Conservation (phyloP, 768 basidiomycete genomes). For the Termitomyces heimii region DNA sequence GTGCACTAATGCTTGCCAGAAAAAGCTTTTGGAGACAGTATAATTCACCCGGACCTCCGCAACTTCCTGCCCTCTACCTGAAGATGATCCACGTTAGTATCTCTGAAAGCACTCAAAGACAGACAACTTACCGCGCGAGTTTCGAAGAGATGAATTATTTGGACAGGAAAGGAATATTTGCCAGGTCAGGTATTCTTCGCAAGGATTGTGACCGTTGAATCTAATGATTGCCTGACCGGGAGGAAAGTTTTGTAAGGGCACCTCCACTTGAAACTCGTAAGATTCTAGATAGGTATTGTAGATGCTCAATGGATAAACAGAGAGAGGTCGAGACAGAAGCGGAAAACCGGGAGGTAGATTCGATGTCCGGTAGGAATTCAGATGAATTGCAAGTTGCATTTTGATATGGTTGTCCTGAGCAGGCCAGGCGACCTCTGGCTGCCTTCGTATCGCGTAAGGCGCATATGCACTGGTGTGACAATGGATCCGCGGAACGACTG, state of each 20-base stretch:
- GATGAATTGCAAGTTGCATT: slow-evolving; percentile 23
- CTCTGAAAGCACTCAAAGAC: not conserved
- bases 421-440: not conserved
- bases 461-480: slow-evolving; percentile 1
- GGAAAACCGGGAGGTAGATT: slow-evolving; percentile 32
- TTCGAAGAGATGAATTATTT: slow-evolving; percentile 15
- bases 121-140: slow-evolving; percentile 19
- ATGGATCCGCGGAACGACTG: slow-evolving; percentile 1
- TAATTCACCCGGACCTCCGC: slow-evolving; percentile 33
- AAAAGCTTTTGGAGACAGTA: slow-evolving; percentile 25
- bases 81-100: not conserved
- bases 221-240: slow-evolving; percentile 20
- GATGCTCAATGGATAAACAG: slow-evolving; percentile 15
- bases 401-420: slow-evolving; percentile 16
- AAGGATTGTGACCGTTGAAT: slow-evolving; percentile 17
- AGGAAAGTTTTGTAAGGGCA: slow-evolving; percentile 15
- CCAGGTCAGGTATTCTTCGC: slow-evolving; percentile 25
- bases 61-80: slow-evolving; percentile 19
- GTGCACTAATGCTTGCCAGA: slow-evolving; percentile 24
- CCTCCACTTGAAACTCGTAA: slow-evolving; percentile 29
- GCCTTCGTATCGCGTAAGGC: slow-evolving; percentile 3
- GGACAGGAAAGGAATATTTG: slow-evolving; percentile 20
- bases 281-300: slow-evolving; percentile 22
- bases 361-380: slow-evolving; percentile 23
- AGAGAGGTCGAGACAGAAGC: slow-evolving; percentile 19